Conservation (phyloP, 208 protist genomes). For the Leishmania tarentolae region DNA sequence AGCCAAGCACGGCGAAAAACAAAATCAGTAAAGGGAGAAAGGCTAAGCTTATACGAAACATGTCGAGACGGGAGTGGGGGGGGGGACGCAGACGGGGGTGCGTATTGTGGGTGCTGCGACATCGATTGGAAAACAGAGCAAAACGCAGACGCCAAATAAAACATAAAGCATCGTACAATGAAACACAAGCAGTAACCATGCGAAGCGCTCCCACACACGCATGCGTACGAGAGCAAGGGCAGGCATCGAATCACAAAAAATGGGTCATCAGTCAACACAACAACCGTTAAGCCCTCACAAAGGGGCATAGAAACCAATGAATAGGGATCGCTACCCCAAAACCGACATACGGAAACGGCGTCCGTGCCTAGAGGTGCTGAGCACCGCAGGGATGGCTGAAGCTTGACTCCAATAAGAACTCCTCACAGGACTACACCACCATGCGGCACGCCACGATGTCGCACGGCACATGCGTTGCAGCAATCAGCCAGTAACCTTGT, state of each 20-base stretch:
- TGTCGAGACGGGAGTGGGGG: not conserved
- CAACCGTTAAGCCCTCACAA: not conserved
- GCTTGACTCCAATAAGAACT: not conserved
- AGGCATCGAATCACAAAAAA: not conserved
- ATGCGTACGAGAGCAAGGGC: not conserved
- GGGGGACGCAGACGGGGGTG: not conserved
- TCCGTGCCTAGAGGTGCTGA: not conserved
- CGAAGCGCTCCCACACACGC: not conserved
- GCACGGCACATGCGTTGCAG: constrained; percentile 85
- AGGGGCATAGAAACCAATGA: not conserved
- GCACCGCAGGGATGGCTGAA: not conserved
- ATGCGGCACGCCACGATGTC: constrained; percentile 89
- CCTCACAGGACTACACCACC: constrained; percentile 15
- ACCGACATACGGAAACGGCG: not conserved
- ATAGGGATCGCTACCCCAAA: not conserved
- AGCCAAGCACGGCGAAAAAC: not conserved
- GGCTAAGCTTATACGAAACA: not conserved
- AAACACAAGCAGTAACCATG: no score
- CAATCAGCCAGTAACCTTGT: constrained; percentile 88
- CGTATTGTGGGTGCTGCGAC: not conserved
- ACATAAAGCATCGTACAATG: not conserved
- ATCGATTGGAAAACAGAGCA: not conserved
- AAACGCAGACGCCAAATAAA: not conserved
- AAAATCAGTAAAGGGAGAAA: not conserved
- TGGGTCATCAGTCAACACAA: not conserved